Percentiles rank a stretch among this genome's conserved stretches.
Evolutionary conservation across 2,329 filamentous ascomycete genomes (phyloP).

Genomic region (Alternaria burnsii): DNA sequence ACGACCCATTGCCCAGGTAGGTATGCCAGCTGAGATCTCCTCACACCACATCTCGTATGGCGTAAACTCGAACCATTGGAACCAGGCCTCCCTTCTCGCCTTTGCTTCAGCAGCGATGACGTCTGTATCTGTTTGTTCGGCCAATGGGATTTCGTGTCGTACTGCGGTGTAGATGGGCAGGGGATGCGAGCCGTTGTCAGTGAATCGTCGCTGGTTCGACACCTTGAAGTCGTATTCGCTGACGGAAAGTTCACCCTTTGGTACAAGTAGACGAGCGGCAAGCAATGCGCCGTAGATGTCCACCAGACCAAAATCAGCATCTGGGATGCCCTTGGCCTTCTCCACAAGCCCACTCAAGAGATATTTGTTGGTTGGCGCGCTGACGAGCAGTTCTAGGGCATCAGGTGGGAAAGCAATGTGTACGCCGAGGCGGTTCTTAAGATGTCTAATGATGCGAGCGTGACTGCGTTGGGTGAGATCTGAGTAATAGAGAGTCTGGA

Average conservation of each 20-base stretch:
- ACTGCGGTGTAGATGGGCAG: conserved; percentile 96
- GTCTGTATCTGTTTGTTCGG: conserved; percentile 56
- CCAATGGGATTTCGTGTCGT: conserved; percentile 87
- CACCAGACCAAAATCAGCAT: conserved; percentile 86
- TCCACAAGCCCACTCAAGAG: conserved; percentile 89
- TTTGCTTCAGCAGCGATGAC: conserved; percentile 53
- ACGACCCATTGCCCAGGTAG: conserved; percentile 90
- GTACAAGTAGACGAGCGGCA: conserved; percentile 84
- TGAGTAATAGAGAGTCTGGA: conserved; percentile 87
- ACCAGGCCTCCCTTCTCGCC: conserved; percentile 77
- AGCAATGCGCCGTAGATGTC: conserved; percentile 91
- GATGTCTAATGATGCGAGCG: conserved; percentile 76
- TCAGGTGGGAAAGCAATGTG: conserved; percentile 94
- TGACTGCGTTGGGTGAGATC: conserved; percentile 76
- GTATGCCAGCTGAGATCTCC: conserved; percentile 89
- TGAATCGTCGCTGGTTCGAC: conserved; percentile 81
- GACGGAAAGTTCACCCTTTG: conserved; percentile 81
- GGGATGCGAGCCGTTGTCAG: conserved; percentile 81
- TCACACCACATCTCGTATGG: conserved; percentile 97
- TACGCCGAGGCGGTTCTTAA: conserved; percentile 83
- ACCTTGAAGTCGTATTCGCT: conserved; percentile 85
- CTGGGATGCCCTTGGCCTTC: conserved; percentile 83
- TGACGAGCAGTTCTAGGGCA: conserved; percentile 81
- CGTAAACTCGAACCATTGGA: conserved; percentile 94
- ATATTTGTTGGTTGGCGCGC: conserved; percentile 91